Conservation (phyloP, 768 basidiomycete species). For the Pulveroboletus sp. region DNA sequence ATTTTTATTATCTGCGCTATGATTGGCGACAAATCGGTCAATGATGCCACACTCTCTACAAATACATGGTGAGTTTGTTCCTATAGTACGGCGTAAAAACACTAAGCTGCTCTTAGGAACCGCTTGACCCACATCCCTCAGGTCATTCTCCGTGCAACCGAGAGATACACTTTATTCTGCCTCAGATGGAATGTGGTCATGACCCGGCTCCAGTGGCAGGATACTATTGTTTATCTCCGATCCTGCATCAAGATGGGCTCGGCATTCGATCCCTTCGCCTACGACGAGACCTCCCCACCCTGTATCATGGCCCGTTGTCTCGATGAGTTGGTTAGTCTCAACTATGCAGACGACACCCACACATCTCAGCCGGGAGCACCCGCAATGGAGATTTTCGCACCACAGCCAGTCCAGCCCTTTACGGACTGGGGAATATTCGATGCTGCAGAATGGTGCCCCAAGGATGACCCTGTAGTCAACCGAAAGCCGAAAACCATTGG, state of each 20-base stretch:
- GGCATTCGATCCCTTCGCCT: conserved; percentile 22
- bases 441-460: conserved; percentile 26
- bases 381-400: conserved; percentile 8
- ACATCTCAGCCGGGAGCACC: not conserved
- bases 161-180: conserved; percentile 16
- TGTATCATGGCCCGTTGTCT: conserved; percentile 16
- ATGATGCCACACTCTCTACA: conserved; percentile 28
- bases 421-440: conserved; percentile 10
- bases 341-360: not conserved
- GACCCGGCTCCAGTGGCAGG: conserved; percentile 20
- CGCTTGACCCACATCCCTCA: conserved; percentile 20
- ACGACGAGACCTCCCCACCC: conserved; percentile 12
- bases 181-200: conserved; percentile 24
- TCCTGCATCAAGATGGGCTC: conserved; percentile 25
- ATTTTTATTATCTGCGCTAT: conserved; percentile 33
- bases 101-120: conserved; percentile 19
- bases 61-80: conserved; percentile 26
- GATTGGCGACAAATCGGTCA: conserved; percentile 32
- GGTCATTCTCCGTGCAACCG: conserved; percentile 21
- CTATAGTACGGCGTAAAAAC: not conserved
- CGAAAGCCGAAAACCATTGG: conserved; percentile 23
- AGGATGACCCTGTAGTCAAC: conserved; percentile 29
- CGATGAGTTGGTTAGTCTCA: conserved; percentile 17
- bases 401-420: conserved; percentile 11
- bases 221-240: conserved; percentile 18